These are phyloP conservation scores for Theobroma cacao DNA, from an alignment of 345 rosid genomes.

Conservation along the genomic window DNA sequence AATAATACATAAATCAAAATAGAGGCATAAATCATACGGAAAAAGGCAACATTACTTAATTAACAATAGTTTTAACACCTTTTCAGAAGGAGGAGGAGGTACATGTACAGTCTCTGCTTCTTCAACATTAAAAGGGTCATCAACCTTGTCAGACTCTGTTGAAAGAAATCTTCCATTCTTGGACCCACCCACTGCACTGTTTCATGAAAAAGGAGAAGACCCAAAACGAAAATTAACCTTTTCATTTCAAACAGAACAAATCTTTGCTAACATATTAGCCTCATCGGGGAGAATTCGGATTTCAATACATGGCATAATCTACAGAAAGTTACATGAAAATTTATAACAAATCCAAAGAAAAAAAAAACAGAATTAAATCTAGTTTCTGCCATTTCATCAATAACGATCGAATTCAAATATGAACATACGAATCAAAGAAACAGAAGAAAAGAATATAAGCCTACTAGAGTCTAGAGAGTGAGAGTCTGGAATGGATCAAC, in stretches of 20 bases:
- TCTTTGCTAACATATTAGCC: no score
- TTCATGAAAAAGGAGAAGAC: constrained; percentile 9
- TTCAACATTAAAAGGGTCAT: constrained; percentile 74
- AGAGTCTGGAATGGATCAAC: constrained; percentile 32
- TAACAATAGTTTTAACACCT: constrained; percentile 33
- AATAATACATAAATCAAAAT: constrained; percentile 1
- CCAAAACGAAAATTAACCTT: constrained; percentile 14
- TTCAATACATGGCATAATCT: background rate
- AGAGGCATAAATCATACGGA: background rate
- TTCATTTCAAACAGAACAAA: background rate
- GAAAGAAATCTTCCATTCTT: constrained; percentile 52
- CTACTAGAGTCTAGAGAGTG: constrained; percentile 30
- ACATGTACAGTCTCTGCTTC: constrained; percentile 86
- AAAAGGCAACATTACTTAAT: background rate
- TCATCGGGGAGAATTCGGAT: background rate
- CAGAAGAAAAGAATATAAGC: constrained; percentile 7
- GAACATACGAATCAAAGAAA: background rate
- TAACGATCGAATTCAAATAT: background rate
- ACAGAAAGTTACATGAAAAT: background rate
- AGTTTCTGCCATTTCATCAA: background rate
- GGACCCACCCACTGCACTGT: constrained; percentile 40
- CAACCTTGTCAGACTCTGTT: constrained; percentile 70
- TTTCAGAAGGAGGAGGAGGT: constrained; percentile 77
- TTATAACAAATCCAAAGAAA: no score
- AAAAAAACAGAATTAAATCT: background rate